phyloP scores from a whole-genome alignment of 1,284 basidiomycete genomes.

The Pseudozyma thailandica region DNA sequence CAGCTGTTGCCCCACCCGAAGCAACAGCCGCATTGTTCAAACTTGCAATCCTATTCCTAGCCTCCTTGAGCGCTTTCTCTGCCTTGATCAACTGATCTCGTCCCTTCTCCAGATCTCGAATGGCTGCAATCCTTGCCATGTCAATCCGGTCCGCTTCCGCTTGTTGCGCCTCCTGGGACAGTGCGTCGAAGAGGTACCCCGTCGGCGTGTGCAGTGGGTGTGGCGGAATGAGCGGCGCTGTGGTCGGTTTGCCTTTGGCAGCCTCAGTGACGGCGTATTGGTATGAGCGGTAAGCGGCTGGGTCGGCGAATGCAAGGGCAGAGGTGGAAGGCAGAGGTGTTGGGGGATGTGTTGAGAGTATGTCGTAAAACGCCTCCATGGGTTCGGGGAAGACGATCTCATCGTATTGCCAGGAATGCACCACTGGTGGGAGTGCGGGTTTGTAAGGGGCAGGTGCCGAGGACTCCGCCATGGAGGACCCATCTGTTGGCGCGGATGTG shows the following conservation, averaged over 20 bases:
- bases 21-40: conserved; percentile 21
- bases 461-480: background rate
- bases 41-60: conserved; percentile 18
- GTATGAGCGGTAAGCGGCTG: conserved; percentile 50
- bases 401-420: conserved; percentile 97
- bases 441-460: conserved; percentile 12
- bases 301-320: conserved; percentile 59
- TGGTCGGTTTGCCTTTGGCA: conserved; percentile 2
- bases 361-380: conserved; percentile 84
- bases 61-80: conserved; percentile 63
- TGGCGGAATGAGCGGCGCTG: conserved; percentile 28
- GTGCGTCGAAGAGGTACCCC: conserved; percentile 71
- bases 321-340: conserved; percentile 72
- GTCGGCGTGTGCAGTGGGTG: conserved; percentile 64
- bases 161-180: conserved; percentile 83
- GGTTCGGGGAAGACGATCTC: conserved; percentile 97
- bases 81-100: conserved; percentile 62
- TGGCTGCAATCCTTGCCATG: conserved; percentile 77
- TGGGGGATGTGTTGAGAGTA: conserved; percentile 83
- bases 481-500: conserved; percentile 5
- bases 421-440: conserved; percentile 59
- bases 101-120: conserved; percentile 66
- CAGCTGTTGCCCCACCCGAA: background rate
- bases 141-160: conserved; percentile 81
- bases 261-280: conserved; percentile 23